Base-by-base conservation (phyloP, 257 asterid genomes). In the Gardenia jasminoides region DNA sequence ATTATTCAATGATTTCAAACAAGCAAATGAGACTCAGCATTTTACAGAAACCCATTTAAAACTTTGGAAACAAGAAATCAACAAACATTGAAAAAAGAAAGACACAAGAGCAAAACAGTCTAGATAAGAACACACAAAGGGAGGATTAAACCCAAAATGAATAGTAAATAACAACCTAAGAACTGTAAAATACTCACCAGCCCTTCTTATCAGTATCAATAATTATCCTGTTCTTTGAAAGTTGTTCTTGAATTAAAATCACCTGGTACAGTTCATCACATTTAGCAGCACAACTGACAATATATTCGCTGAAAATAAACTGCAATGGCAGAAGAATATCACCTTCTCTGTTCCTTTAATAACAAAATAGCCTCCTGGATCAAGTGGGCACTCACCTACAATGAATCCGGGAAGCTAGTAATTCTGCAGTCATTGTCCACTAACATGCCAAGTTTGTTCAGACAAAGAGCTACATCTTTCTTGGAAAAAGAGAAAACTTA, bases 371-470 rank as follows among this genome's bases (percentile, higher is more conserved):
- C 98, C 98, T 76, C 99, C 98, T 28, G 98, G 99, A 81, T 96
- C 99, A 72, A 96, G 93, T 4, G 98, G 99, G 85, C 99, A 96
- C 88, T 96, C 99, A 81, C 99, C 97, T 94, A 70, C 80, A 68
- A 36, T 58, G 65, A 86, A 80, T 33, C n/a, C 26, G 6, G 72
- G 74, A 76, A 78, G 47, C 22, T 31, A 69, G 46, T 54, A 39
- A 70, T 56, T 58, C 30, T 15, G 50, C 41, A 50, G 24, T 65
- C 17, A 47, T 68, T 8, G 46, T 43, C n/a, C 43, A n/a, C 33
- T 67, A 1, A 36, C 50, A 41, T 19, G 33, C 6, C 41, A 77
- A 59, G 41, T 26, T 22, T 50, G 17, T 75, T 43, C 39, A 39
- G 39, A 70, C 44, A 33, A 62, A 78, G 9, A 62, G 15, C 13